Evolutionary conservation across 805 yeast genomes (phyloP), one percentile per base, ranked within the genome.

Genomic region (Starmerella davenportii): DNA sequence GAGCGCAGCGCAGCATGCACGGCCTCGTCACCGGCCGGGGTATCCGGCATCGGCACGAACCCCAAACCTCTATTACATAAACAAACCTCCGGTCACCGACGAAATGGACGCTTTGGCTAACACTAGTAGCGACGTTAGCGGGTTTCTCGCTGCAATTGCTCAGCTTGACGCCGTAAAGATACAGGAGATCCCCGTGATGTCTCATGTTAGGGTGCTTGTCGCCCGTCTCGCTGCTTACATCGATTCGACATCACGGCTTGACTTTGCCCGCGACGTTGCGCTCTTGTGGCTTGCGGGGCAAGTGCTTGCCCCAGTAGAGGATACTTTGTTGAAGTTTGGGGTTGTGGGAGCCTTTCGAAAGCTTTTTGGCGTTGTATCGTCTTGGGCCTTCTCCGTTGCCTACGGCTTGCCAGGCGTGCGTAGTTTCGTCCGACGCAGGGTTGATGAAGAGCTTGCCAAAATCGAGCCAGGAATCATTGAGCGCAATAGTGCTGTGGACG

Each of bases 391-490:
- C 36, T 34, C 30, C 15, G 14, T 52, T 4, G 40, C 63, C 42
- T 39, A 55, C 29, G 25, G 55, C 0, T 57, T 76, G 4, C 84
- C 85, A 2, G 60, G 68, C 1, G 43, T 80, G 19, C 69, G 63
- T 39, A 44, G 52, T 1, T 70, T 69, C 48, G 76, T 87, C 5
- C 73, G 76, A 29, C 51, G 56, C 20, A 85, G 85, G 51, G 65
- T 85, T 2, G 41, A 42, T 4, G 62, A 60, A 33, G 69, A 70
- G 0, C 55, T 68, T 2, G 53, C 34, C 1, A 60, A 62, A 18
- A 57, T 87, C 25, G 82, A 84, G 44, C 46, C 57, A 0, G 65
- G 66, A 17, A 49, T 87, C 40, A 69, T 85, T 37, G 64, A 65
- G 40, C 70, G 72, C 42, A 70, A 74, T 38, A 60, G 60, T 0